Base-by-base conservation (phyloP, 495 filamentous ascomycete genomes). In the Jackrogersella multiformis region DNA sequence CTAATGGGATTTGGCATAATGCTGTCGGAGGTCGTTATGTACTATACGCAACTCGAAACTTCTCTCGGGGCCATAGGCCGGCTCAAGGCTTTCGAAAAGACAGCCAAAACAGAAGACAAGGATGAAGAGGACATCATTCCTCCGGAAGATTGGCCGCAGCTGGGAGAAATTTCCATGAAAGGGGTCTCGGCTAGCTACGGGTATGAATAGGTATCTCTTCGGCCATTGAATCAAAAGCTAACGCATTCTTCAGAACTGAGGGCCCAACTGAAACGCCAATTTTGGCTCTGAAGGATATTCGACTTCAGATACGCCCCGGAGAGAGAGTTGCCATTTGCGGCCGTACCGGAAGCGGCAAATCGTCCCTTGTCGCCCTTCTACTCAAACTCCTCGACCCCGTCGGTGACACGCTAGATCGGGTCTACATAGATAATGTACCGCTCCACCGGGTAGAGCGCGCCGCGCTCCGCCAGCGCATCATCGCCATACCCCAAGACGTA, bases 31-130 rank as follows among this genome's bases (percentile, higher is more conserved):
- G 23, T 72, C 10, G 58, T 73, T 23, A 41, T 26, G 23, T 68
- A 28, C 13, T 83, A 73, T 56, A 80, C 79, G 0, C 20, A 61
- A 18, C 69, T 84, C 7, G 82, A 85, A 44, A 81, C 77, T 0
- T 81, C 76, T 0, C 71, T 89, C 24, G 85, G 86, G 0, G 85
- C 85, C 16, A 80, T 89, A 6, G 74, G 78, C 13, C 77, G 86
- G 16, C 77, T 89, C 53, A 84, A 82, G 65, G 55, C 66, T 1
- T 84, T 83, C 55, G 64, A 66, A 1, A 70, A 69, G n/a, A 70
- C 69, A 4, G 74, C 74, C 0, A 63, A 72, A 36, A 67, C 73
- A 2, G 79, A 80, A 38, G 64, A 74, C 56, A 65, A 72, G 56
- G 73, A 78, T 0, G 68, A 54, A 1, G 84, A 86, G 62, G 76